A percentile compares a stretch with the other conserved stretches of the same genome.
Evolutionary conservation across 768 basidiomycete species (phyloP).

Genomic region (Rubroboletus pulcherrimus): DNA sequence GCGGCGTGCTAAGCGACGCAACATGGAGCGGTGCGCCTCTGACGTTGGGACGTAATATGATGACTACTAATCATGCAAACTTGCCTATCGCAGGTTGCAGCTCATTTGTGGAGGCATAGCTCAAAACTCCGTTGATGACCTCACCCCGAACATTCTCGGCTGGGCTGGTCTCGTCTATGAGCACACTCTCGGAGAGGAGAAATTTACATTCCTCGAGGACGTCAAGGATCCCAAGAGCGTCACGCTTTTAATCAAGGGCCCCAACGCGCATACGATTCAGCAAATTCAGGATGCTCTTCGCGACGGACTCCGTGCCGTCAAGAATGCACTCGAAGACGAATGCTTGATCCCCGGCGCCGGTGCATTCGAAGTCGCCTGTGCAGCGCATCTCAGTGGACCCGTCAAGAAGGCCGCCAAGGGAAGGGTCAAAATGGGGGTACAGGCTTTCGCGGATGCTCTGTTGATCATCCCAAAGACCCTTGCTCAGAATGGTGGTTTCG

Average conservation of each 20-base stretch:
- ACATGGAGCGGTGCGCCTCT: slow-evolving; percentile 85
- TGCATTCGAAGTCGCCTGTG: slow-evolving; percentile 93
- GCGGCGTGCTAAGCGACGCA: slow-evolving; percentile 92
- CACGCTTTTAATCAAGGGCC: slow-evolving; percentile 95
- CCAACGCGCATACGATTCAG: slow-evolving; percentile 91
- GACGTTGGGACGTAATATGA: slow-evolving; percentile 27
- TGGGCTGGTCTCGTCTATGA: slow-evolving; percentile 99
- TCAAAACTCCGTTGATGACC: slow-evolving; percentile 97
- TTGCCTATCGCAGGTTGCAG: slow-evolving; percentile 60
- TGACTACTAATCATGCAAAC: slow-evolving; percentile 22
- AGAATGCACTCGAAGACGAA: slow-evolving; percentile 93
- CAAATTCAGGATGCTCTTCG: slow-evolving; percentile 98
- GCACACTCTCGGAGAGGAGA: slow-evolving; percentile 98
- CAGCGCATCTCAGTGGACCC: slow-evolving; percentile 72
- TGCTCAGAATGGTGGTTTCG: slow-evolving; percentile 93
- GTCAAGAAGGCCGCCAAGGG: slow-evolving; percentile 90
- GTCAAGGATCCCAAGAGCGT: slow-evolving; percentile 94
- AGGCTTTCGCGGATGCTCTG: slow-evolving; percentile 94
- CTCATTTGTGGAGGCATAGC: slow-evolving; percentile 92
- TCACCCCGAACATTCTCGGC: slow-evolving; percentile 86
- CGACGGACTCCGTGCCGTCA: slow-evolving; percentile 93
- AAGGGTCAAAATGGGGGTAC: slow-evolving; percentile 93
- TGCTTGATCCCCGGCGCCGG: slow-evolving; percentile 92
- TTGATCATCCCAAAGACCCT: slow-evolving; percentile 95
- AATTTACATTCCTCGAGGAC: slow-evolving; percentile 96